Percentiles rank a stretch among this genome's conserved stretches.
Conservation (phyloP, 2,329 filamentous ascomycete species). For the Moelleriella libera region DNA sequence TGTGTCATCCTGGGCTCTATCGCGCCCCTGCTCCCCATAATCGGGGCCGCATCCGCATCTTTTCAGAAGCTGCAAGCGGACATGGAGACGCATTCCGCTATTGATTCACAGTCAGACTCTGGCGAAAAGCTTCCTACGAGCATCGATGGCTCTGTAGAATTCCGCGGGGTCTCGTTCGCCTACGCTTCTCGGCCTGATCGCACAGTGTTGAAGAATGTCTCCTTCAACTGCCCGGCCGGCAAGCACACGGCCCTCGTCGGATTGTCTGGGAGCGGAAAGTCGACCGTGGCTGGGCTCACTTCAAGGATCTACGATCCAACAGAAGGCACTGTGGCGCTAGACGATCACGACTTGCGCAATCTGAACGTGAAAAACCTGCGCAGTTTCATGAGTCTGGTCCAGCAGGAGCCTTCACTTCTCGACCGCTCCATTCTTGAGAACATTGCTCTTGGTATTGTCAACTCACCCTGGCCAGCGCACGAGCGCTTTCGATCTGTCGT, state of each 20-base stretch:
- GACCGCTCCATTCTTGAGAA: conserved; percentile 41
- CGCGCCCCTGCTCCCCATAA: conserved; percentile 42
- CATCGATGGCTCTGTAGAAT: conserved; percentile 6
- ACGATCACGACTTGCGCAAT: conserved; percentile 29
- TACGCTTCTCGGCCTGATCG: conserved; percentile 29
- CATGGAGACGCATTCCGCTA: conserved; percentile 31
- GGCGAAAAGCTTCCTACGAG: conserved; percentile 21
- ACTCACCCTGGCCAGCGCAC: conserved; percentile 30
- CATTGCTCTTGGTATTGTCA: conserved; percentile 25
- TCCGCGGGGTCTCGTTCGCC: conserved; percentile 20
- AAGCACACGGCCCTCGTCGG: conserved; percentile 59
- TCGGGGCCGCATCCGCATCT: conserved; percentile 37
- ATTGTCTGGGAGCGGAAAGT: conserved; percentile 53
- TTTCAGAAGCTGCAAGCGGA: conserved; percentile 39
- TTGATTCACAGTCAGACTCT: conserved; percentile 19
- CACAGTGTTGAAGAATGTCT: not conserved
- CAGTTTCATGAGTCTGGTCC: conserved; percentile 41
- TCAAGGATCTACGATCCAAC: conserved; percentile 50
- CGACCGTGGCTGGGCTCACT: conserved; percentile 50
- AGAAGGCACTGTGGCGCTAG: conserved; percentile 21
- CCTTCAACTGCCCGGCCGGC: conserved; percentile 24
- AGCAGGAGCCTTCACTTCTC: conserved; percentile 48
- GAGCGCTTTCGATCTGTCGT: conserved; percentile 24
- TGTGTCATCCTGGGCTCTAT: conserved; percentile 34
- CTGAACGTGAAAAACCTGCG: conserved; percentile 45